A percentile compares a stretch with the other conserved stretches of the same genome.
phyloP scores from a whole-genome alignment of 768 basidiomycete species.

The Cantharellus anzutake region DNA sequence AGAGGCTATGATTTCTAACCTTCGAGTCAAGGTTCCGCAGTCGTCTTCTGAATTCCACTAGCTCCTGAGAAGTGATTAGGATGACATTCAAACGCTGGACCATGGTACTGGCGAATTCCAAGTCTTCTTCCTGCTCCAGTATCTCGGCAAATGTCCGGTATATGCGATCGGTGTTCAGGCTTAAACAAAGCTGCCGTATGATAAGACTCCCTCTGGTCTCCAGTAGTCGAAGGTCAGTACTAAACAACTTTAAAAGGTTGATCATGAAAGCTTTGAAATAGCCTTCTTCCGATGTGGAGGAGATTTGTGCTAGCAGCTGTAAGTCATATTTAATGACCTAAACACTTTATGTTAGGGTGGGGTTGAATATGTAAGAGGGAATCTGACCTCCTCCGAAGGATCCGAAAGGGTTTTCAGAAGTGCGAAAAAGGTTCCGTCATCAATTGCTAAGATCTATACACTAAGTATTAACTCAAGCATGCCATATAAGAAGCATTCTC shows the following conservation, averaged over 20 bases:
- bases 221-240: conserved; percentile 76
- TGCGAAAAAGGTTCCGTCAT: conserved; percentile 93
- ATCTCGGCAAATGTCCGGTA: conserved; percentile 95
- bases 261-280: conserved; percentile 95
- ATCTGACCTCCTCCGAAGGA: conserved; percentile 72
- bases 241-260: conserved; percentile 85
- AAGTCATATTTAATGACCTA: conserved; percentile 93
- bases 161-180: conserved; percentile 87
- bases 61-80: conserved; percentile 85
- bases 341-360: neutral
- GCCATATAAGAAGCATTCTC: neutral
- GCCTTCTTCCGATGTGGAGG: conserved; percentile 82
- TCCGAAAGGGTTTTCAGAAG: conserved; percentile 91
- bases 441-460: conserved; percentile 74
- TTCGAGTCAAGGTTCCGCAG: conserved; percentile 81
- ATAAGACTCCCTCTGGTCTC: conserved; percentile 90
- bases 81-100: conserved; percentile 96
- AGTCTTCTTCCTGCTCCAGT: conserved; percentile 93
- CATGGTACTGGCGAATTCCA: conserved; percentile 94
- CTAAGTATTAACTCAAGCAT: neutral
- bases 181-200: conserved; percentile 83
- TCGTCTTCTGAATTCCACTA: conserved; percentile 85
- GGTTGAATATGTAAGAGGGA: neutral
- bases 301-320: conserved; percentile 91
- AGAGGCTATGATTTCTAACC: conserved; percentile 28